These are phyloP conservation scores for Fraxinus ornus DNA, from an alignment of 305 asterid species.

Conservation along the genomic window DNA sequence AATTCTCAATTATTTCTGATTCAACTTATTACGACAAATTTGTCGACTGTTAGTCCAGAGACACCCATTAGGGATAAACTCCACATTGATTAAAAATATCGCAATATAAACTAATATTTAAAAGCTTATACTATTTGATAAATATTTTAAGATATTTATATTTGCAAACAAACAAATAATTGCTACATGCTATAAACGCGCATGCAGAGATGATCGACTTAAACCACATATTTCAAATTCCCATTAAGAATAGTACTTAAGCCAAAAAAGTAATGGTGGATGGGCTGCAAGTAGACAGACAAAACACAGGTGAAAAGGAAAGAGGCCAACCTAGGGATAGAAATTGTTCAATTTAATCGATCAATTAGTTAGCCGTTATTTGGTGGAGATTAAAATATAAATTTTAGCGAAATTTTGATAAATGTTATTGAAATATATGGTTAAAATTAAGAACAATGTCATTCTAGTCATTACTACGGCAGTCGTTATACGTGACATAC, in stretches of 20 bases:
- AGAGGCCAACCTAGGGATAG: constrained; percentile 38
- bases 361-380: no score
- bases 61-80: neutral
- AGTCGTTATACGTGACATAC: no score
- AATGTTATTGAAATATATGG: no score
- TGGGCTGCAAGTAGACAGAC: constrained; percentile 15
- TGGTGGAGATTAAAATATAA: no score
- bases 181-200: constrained; percentile 17
- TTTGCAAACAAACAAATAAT: constrained; percentile 11
- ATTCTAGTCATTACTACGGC: no score
- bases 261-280: constrained; percentile 6
- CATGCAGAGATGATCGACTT: constrained; percentile 30
- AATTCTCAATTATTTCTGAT: neutral
- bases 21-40: neutral
- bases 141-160: no score
- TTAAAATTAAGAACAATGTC: no score
- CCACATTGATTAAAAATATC: neutral
- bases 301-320: constrained; percentile 16
- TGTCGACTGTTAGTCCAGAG: neutral
- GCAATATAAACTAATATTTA: no score
- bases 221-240: constrained; percentile 13
- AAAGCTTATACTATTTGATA: no score
- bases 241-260: neutral
- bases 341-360: neutral
- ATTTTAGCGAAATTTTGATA: no score